Percentiles rank a stretch among this genome's conserved stretches.
Evolutionary conservation across 345 rosid species (phyloP).

Genomic region (Mallotus nudiflorus): DNA sequence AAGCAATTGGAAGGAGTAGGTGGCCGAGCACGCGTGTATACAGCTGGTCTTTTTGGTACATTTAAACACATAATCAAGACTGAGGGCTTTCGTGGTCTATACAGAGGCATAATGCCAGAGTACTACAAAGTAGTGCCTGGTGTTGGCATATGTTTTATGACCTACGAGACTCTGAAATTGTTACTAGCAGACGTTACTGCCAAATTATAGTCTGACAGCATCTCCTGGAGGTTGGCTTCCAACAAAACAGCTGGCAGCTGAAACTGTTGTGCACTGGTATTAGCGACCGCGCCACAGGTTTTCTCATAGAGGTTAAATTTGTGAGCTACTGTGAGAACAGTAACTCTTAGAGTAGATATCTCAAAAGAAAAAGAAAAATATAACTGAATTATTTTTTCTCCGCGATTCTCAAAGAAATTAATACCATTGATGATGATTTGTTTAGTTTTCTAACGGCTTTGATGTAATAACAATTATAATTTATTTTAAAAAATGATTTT

Average conservation of each 20-base stretch:
- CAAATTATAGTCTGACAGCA: slow-evolving; percentile 20
- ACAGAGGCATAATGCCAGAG: slow-evolving; percentile 94
- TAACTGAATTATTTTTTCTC: no score
- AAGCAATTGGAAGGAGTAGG: slow-evolving; percentile 97
- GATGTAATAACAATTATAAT: no score
- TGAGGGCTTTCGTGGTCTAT: slow-evolving; percentile 82
- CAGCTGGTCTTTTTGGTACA: slow-evolving; percentile 67
- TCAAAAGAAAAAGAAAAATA: not conserved
- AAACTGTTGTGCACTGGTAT: slow-evolving; percentile 7
- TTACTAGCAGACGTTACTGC: slow-evolving; percentile 47
- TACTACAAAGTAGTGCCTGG: slow-evolving; percentile 96
- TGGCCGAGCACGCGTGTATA: slow-evolving; percentile 82
- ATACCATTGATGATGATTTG: not conserved
- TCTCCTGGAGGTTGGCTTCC: not conserved
- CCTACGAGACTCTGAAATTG: slow-evolving; percentile 67
- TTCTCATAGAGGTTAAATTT: slow-evolving; percentile 28
- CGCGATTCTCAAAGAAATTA: not conserved
- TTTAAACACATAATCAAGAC: slow-evolving; percentile 69
- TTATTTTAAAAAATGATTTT: no score
- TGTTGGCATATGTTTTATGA: slow-evolving; percentile 91
- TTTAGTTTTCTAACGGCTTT: no score
- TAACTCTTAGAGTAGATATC: slow-evolving; percentile 32
- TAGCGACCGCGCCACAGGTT: not conserved
- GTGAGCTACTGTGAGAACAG: slow-evolving; percentile 23
- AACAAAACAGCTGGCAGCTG: not conserved